A percentile compares a stretch with the other conserved stretches of the same genome.
These are phyloP conservation scores for Candida nanaspora DNA, from an alignment of 805 yeast species.

Conservation along the genomic window DNA sequence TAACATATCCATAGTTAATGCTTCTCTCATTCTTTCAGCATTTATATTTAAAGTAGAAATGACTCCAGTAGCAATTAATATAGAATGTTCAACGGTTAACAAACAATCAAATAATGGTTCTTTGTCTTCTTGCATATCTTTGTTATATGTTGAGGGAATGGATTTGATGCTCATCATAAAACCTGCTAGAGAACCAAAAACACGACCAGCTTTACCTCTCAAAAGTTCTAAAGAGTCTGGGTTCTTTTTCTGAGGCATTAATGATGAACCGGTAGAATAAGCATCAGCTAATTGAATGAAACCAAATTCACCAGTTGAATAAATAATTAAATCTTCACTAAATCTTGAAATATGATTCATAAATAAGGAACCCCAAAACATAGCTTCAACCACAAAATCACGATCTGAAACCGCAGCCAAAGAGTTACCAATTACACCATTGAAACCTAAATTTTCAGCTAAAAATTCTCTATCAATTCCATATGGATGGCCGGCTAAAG, in stretches of 20 bases:
- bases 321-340: slow-evolving; percentile 90
- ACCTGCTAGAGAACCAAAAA: slow-evolving; percentile 90
- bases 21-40: slow-evolving; percentile 70
- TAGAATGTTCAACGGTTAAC: slow-evolving; percentile 87
- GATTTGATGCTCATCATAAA: slow-evolving; percentile 94
- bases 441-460: slow-evolving; percentile 74
- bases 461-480: slow-evolving; percentile 94
- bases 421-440: slow-evolving; percentile 89
- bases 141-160: slow-evolving; percentile 96
- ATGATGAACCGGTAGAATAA: slow-evolving; percentile 94
- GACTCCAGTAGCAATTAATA: slow-evolving; percentile 93
- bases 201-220: slow-evolving; percentile 97
- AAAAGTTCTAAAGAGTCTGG: slow-evolving; percentile 93
- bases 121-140: slow-evolving; percentile 98
- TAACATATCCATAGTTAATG: slow-evolving; percentile 97
- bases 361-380: slow-evolving; percentile 92
- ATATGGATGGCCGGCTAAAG: slow-evolving; percentile 98
- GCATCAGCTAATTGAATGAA: slow-evolving; percentile 93
- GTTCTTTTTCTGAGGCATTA: slow-evolving; percentile 99
- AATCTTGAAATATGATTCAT: slow-evolving; percentile 95
- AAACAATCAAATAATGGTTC: slow-evolving; percentile 95
- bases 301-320: slow-evolving; percentile 97
- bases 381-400: slow-evolving; percentile 91
- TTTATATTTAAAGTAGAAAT: slow-evolving; percentile 77
- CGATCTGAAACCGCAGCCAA: slow-evolving; percentile 96